A percentile compares a stretch with the other conserved stretches of the same genome.
These are phyloP conservation scores for Begonia fuchsioides DNA, from an alignment of 306 rosid species.

Conservation along the genomic window DNA sequence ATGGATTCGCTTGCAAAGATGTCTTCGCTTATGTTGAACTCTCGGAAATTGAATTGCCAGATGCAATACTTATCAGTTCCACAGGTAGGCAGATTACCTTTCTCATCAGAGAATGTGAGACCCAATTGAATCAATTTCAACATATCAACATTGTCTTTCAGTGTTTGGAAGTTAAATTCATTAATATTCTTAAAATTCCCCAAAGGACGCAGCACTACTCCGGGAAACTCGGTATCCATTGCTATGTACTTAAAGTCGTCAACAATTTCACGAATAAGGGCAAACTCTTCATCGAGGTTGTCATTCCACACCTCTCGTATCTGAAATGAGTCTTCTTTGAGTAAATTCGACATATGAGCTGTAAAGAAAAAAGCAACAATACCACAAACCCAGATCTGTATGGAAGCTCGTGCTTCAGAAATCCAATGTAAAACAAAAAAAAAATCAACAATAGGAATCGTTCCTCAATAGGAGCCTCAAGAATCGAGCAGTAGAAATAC, in stretches of 20 bases:
- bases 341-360: neutral
- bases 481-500: neutral
- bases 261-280: neutral
- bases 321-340: neutral
- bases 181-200: neutral
- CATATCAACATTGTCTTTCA: neutral
- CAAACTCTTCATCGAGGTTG: neutral
- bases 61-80: neutral
- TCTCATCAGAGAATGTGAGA: neutral
- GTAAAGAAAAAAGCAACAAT: neutral
- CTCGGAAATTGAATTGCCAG: slow-evolving; percentile 1
- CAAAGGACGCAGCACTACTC: neutral
- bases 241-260: neutral
- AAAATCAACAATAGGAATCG: no score
- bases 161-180: neutral
- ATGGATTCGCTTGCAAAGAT: slow-evolving; percentile 30
- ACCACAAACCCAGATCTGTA: slow-evolving; percentile 1
- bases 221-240: slow-evolving; percentile 1
- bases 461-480: neutral
- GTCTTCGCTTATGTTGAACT: slow-evolving; percentile 13
- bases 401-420: neutral
- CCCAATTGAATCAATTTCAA: slow-evolving; percentile 2
- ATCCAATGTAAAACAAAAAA: no score
- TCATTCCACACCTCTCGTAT: slow-evolving; percentile 1
- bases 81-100: neutral